These are phyloP conservation scores for Debaryomyces singareniensis DNA, from an alignment of 1,139 yeast species.

Conservation along the genomic window DNA sequence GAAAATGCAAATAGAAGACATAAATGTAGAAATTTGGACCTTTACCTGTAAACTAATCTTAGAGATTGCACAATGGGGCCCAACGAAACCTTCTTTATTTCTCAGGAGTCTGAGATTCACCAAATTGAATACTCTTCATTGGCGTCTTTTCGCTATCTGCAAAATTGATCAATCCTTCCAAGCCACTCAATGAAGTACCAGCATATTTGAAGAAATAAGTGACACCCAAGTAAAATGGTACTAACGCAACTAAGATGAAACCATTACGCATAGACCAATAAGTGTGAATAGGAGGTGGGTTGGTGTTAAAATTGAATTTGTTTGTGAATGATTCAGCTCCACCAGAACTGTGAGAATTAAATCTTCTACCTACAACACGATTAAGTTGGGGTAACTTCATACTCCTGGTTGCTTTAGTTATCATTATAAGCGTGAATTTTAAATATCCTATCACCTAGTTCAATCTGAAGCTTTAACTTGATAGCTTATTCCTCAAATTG, in stretches of 20 bases:
- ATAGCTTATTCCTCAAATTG: too few relatives aligned
- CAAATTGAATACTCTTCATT: conserved; percentile 28
- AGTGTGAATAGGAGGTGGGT: conserved; percentile 44
- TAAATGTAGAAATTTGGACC: too few relatives aligned
- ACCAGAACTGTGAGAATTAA: neutral
- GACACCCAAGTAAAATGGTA: conserved; percentile 31
- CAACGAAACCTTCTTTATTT: too few relatives aligned
- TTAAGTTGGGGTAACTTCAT: too few relatives aligned
- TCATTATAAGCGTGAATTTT: too few relatives aligned
- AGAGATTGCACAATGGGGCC: too few relatives aligned
- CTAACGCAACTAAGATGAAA: conserved; percentile 30
- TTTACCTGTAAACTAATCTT: too few relatives aligned
- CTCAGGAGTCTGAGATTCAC: conserved; percentile 27
- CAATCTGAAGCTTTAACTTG: too few relatives aligned
- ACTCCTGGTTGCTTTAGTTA: too few relatives aligned
- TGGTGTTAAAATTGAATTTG: conserved; percentile 37
- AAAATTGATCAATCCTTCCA: conserved; percentile 26
- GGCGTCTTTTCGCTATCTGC: conserved; percentile 37
- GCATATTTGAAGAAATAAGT: conserved; percentile 30
- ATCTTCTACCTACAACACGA: neutral
- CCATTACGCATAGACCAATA: conserved; percentile 41
- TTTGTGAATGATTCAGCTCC: conserved; percentile 27
- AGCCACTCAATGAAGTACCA: conserved; percentile 24
- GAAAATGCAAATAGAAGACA: too few relatives aligned
- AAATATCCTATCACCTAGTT: too few relatives aligned